Evolutionary conservation across 2,329 filamentous ascomycete genomes (phyloP), one percentile per base, ranked within the genome.

Genomic region (Intubia oerlemansii): DNA sequence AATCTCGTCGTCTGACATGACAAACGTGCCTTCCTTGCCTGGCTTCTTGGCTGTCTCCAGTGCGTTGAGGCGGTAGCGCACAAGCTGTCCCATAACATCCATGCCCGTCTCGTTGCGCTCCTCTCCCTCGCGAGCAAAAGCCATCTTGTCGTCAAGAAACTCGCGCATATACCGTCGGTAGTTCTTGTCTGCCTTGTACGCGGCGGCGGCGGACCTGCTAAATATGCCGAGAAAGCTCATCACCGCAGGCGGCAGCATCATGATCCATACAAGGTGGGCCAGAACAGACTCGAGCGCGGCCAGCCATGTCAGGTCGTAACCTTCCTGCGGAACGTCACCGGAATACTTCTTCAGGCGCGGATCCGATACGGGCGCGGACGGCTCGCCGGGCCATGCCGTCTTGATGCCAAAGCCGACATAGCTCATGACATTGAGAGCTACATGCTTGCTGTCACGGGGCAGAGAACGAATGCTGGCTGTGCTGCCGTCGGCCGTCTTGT

Each of bases 111-210:
- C 54, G 55, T 28, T 54, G 51, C 28, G 11, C 3, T 25, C 28
- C 6, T 32, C 34, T 23, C 41, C 41, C 14, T 29, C 23, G 8
- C 31, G 37, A 2, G 41, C 56, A 21, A 58, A 54, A 15, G 54
- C 51, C 5, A 53, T 45, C 48, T 78, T 79, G 38, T 63, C 57
- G 17, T 64, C 51, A 32, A 78, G 59, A 24, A 81, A 59, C 41
- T 79, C 70, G 25, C 64, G 53, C 63, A 80, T 71, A 46, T 81
- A 81, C 35, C 62, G 57, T 19, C 59, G 51, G 54, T 72, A 80
- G 47, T 81, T 73, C 5, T 48, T 44, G 30, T 66, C 59, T 3
- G 70, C 62, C 30, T 59, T 49, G 15, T 58, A 51, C 1, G 70
- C 62, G 12, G 51, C 45, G 32, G 60, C 20, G 65, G 52, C 10